Conservation (phyloP, 768 basidiomycete genomes). For the Kwoniella shandongensis region DNA sequence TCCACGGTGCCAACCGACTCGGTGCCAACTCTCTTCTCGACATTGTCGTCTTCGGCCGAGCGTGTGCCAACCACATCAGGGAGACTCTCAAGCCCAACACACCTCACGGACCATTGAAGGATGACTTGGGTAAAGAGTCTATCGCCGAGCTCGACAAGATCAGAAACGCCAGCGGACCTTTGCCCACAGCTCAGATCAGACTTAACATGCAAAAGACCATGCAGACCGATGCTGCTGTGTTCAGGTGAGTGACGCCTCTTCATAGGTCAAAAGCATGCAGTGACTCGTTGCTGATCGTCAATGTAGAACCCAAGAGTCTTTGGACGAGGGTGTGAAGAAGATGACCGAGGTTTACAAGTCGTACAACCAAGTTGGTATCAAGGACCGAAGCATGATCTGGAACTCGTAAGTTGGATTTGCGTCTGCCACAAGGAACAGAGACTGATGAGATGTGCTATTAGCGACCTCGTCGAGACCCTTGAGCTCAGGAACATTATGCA, state of each 20-base stretch:
- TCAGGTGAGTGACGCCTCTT: conserved; percentile 59
- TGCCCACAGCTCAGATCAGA: conserved; percentile 85
- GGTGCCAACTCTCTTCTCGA: conserved; percentile 98
- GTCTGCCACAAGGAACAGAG: not conserved
- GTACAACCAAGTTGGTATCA: conserved; percentile 88
- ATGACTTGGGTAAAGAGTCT: conserved; percentile 77
- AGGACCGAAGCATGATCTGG: conserved; percentile 99
- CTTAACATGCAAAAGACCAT: conserved; percentile 98
- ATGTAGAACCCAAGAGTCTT: conserved; percentile 73
- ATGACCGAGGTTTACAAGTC: conserved; percentile 81
- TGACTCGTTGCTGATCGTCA: not conserved
- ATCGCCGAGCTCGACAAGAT: conserved; percentile 81
- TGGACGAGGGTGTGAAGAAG: conserved; percentile 91
- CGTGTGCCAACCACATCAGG: conserved; percentile 96
- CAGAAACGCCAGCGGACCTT: conserved; percentile 74
- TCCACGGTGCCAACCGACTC: conserved; percentile 98
- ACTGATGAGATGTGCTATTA: conserved; percentile 46
- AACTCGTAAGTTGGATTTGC: conserved; percentile 74
- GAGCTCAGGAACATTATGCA: conserved; percentile 95
- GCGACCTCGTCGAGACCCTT: conserved; percentile 93
- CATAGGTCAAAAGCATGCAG: not conserved
- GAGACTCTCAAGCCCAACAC: conserved; percentile 85
- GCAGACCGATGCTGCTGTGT: conserved; percentile 97
- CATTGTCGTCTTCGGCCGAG: conserved; percentile 98
- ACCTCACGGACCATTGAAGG: conserved; percentile 82